Evolutionary conservation across 495 filamentous ascomycete genomes (phyloP), one percentile per base, ranked within the genome.

Genomic region (Penicillium cosmopolitanum): DNA sequence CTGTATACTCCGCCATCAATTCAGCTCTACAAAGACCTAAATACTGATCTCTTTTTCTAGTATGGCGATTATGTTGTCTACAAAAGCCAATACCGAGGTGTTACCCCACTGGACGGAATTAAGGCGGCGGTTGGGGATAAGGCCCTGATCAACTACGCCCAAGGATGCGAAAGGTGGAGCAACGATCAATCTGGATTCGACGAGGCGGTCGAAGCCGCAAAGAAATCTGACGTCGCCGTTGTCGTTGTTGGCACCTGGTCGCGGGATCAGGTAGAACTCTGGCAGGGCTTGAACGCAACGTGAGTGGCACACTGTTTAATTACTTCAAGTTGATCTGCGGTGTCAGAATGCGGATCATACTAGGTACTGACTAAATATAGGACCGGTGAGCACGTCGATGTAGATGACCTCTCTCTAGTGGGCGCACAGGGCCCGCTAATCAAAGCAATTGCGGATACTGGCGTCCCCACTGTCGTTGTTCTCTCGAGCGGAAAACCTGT

Each of bases 231-330:
- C 60, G 82, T 90, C 9, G 87, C 89, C 2, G 79, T 91, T 8
- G 86, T 92, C 0, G 77, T 90, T 3, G 87, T 90, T 0, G 88
- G 88, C 43, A 92, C 88, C 31, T 90, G 86, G 88, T 85, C 82
- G n/a, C 80, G 87, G 35, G 88, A 90, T 58, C 87, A 90, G 65
- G 67, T 73, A 28, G 80, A 90, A 62, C 78, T 90, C 4, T 90
- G 87, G 88, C 63, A 74, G 51, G 85, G 86, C 4, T 64, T 89
- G 10, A 90, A 91, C 60, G 87, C 88, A 47, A 85, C 83, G 70
- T 80, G 59, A 61, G 65, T 70, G 44, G 54, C 15, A 42, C 56
- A 19, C 7, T 33, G 36, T 51, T 43, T 28, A 48, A 25, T 48
- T 48, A 28, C 46, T 25, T 7, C 5, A 31, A 31, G 1, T 31